Percentiles rank a stretch among this genome's conserved stretches.
phyloP scores from a whole-genome alignment of 495 filamentous ascomycete genomes.

The Gamarada debralockiae region DNA sequence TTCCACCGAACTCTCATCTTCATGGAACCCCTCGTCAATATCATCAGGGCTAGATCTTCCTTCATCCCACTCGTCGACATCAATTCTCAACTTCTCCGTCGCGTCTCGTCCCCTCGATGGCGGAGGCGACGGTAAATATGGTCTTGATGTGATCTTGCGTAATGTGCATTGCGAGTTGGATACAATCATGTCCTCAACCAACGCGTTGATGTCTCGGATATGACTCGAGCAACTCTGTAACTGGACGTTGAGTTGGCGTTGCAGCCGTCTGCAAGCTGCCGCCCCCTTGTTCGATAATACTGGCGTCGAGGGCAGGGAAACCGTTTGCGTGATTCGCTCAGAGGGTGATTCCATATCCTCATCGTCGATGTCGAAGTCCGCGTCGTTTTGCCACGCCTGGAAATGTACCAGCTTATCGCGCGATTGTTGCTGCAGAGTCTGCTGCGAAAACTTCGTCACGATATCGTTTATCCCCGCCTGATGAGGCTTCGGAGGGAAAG shows the following conservation, averaged over 20 bases:
- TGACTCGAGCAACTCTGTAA: constrained; percentile 15
- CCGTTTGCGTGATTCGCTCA: background rate
- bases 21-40: constrained; percentile 21
- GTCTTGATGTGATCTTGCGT: constrained; percentile 1
- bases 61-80: background rate
- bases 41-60: background rate
- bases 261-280: constrained; percentile 13
- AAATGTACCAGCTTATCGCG: constrained; percentile 6
- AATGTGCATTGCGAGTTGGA: constrained; percentile 20
- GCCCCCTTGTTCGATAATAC: background rate
- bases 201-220: constrained; percentile 17
- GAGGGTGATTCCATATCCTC: background rate
- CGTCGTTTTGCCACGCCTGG: background rate
- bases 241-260: constrained; percentile 22
- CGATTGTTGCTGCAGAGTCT: constrained; percentile 11
- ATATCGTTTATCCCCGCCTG: constrained; percentile 7
- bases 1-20: constrained; percentile 10
- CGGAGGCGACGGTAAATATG: background rate
- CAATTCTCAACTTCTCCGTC: background rate
- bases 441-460: constrained; percentile 9
- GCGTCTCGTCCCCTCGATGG: too few relatives aligned
- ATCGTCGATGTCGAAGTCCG: background rate
- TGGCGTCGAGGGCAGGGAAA: background rate
- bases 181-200: constrained; percentile 23
- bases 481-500: background rate